Evolutionary conservation across 116 monocot species (phyloP), one percentile per base, ranked within the genome.

Genomic region (Iris pallida): DNA sequence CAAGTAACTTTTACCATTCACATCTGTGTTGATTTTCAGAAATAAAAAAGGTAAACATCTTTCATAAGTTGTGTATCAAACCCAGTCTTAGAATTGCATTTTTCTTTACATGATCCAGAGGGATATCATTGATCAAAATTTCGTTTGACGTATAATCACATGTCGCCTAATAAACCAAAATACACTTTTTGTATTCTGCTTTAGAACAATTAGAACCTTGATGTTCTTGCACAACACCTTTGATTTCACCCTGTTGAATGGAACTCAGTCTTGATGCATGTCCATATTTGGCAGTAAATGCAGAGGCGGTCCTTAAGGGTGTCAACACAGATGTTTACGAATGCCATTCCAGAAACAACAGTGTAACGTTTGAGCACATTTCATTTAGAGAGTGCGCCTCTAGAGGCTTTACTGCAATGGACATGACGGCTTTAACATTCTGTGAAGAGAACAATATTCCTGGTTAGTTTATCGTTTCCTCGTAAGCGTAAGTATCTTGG

Each of bases 371-470:
- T 72, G 99, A 99, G 65, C 90, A 99, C 56, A 77, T 99, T 45
- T 93, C 99, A 2, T 99, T 81, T 66, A 86, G 90, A 65, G 93
- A 99, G 45, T 68, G 82, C 16, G 74, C 74, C 42, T 68, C 88
- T 1, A 90, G 94, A 79, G 86, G 86, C 20, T 88, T 81, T 64
- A 81, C 76, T 53, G 84, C 75, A 10, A 93, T 99, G 80, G 94
- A 99, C 64, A 80, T 82, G 83, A 86, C 93, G 41, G 91, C 99
- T 20, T 63, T 93, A 67, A 79, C 88, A 14, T 89, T 93, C 55
- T 99, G 99, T 60, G 90, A 93, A 74, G 93, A 93, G 76, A 99
- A 99, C 59, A 86, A 86, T 59, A 86, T 93, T 71, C 99, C 99
- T 52, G 88, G 99, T 93, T 75, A 73, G 80, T 68, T 30, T 30